phyloP scores from a whole-genome alignment of 306 rosid genomes.

The Medicago lupulina region DNA sequence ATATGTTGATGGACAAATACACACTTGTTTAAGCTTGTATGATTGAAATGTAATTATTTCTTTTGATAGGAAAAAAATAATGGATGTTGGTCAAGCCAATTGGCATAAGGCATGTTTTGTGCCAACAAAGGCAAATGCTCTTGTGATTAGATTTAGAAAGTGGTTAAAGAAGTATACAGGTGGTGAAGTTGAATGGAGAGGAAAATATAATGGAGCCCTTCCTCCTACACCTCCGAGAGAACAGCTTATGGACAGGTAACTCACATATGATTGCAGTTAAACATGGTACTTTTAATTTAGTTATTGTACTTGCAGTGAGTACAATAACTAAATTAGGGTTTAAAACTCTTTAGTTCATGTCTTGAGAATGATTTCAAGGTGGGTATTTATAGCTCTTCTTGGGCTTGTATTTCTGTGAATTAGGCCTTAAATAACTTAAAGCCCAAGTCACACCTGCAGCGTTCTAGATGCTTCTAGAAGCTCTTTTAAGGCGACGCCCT shows the following conservation, averaged over 20 bases:
- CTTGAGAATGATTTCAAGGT: too few relatives aligned
- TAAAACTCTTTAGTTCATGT: too few relatives aligned
- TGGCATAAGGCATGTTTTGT: slow-evolving; percentile 91
- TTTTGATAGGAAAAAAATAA: slow-evolving; percentile 68
- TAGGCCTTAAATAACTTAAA: too few relatives aligned
- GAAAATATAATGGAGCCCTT: slow-evolving; percentile 70
- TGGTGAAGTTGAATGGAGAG: slow-evolving; percentile 88
- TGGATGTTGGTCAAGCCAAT: slow-evolving; percentile 60
- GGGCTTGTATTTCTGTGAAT: too few relatives aligned
- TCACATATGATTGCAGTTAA: slow-evolving; percentile 7
- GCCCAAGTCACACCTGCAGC: too few relatives aligned
- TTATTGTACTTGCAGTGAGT: not conserved
- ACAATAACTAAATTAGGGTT: too few relatives aligned
- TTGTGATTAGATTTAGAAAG: slow-evolving; percentile 78
- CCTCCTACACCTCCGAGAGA: slow-evolving; percentile 86
- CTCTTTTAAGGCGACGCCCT: too few relatives aligned
- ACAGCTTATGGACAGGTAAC: slow-evolving; percentile 85
- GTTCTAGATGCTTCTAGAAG: too few relatives aligned
- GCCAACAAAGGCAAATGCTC: slow-evolving; percentile 86
- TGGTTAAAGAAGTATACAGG: slow-evolving; percentile 86
- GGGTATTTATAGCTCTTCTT: too few relatives aligned
- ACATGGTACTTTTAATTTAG: slow-evolving; percentile 20
- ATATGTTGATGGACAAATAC: too few relatives aligned
- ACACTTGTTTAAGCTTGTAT: too few relatives aligned
- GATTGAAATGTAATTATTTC: slow-evolving; percentile 20